Conservation (phyloP, 176 grass and related monocot genomes). For the Aegilops bicornis region DNA sequence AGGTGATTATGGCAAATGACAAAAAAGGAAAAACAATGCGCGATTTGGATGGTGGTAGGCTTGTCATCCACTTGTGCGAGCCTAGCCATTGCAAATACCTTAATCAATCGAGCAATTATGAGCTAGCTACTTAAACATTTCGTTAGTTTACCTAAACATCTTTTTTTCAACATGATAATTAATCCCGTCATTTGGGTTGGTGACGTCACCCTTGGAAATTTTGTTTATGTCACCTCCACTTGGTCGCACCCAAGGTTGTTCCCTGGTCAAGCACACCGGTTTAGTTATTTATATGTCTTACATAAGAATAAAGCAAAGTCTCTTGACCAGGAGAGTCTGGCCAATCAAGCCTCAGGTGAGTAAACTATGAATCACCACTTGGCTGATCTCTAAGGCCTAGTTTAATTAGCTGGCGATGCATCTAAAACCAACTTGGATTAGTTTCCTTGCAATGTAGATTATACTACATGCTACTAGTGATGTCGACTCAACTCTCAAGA, state of each 20-base stretch:
- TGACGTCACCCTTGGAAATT: constrained; percentile 8
- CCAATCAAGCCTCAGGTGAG: neutral
- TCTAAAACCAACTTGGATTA: neutral
- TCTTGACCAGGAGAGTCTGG: constrained; percentile 21
- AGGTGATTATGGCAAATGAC: neutral
- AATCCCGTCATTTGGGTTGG: neutral
- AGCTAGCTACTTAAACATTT: neutral
- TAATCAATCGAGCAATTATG: neutral
- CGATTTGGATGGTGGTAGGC: constrained; percentile 7
- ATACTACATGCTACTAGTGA: neutral
- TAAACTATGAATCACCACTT: constrained; percentile 1
- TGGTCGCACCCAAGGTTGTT: constrained; percentile 12
- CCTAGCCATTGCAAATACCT: neutral
- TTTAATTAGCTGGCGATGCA: neutral
- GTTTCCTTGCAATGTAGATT: neutral
- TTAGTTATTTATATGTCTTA: neutral
- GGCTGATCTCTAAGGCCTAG: neutral
- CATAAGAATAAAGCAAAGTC: neutral
- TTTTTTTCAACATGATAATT: neutral
- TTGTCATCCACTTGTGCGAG: neutral
- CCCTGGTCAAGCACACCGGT: constrained; percentile 12
- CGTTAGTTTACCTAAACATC: neutral
- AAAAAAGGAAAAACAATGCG: neutral
- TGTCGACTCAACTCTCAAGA: neutral
- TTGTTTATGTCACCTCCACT: constrained; percentile 1